These are phyloP conservation scores for Lichtheimia ramosa DNA, from an alignment of 371 early-diverging fungal genomes.

Conservation along the genomic window DNA sequence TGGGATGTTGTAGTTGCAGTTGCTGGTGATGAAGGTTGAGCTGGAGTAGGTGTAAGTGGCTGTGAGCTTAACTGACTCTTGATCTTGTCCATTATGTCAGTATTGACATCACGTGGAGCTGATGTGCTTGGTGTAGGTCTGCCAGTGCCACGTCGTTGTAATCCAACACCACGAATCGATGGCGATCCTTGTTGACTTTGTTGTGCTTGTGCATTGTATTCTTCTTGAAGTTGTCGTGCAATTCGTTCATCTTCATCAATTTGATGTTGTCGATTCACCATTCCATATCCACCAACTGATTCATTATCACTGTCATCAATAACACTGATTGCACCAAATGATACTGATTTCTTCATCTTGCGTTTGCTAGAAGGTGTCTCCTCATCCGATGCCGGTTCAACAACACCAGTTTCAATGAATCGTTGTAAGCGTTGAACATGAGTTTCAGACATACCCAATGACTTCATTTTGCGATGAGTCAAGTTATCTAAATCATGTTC, in stretches of 20 bases:
- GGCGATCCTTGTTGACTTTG: slow-evolving; percentile 11
- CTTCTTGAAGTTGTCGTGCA: slow-evolving; percentile 78
- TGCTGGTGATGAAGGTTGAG: slow-evolving; percentile 4
- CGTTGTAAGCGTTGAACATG: slow-evolving; percentile 81
- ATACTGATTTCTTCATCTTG: slow-evolving; percentile 39
- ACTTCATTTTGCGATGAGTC: slow-evolving; percentile 68
- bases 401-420: slow-evolving; percentile 40
- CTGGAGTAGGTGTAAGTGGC: slow-evolving; percentile 32
- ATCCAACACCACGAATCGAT: slow-evolving; percentile 3
- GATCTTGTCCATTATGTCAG: slow-evolving; percentile 27
- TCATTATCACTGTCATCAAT: slow-evolving; percentile 38
- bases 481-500: slow-evolving; percentile 70
- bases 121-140: slow-evolving; percentile 44
- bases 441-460: slow-evolving; percentile 78
- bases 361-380: slow-evolving; percentile 20
- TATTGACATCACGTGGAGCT: slow-evolving; percentile 38
- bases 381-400: slow-evolving; percentile 43
- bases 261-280: slow-evolving; percentile 33
- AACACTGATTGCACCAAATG: slow-evolving; percentile 43
- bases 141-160: slow-evolving; percentile 47
- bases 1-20: slow-evolving; percentile 12
- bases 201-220: slow-evolving; percentile 39
- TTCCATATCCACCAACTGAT: slow-evolving; percentile 1
- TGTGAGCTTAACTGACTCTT: slow-evolving; percentile 25
- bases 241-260: slow-evolving; percentile 70